Conservation (phyloP, 768 basidiomycete species). For the Gymnopilus junonius region DNA sequence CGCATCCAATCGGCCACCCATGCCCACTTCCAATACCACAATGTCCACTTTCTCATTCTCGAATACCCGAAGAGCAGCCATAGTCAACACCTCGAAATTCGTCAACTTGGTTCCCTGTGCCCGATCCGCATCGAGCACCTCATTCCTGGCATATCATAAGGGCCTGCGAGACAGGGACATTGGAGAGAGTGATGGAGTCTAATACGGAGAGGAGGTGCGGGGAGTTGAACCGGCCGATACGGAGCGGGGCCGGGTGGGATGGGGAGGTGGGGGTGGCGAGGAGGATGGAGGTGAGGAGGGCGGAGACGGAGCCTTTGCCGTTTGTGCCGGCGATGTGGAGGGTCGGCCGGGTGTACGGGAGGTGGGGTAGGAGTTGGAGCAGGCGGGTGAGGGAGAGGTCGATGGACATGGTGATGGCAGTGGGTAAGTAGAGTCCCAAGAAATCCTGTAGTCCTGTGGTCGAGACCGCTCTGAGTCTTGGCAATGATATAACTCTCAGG, state of each 20-base stretch:
- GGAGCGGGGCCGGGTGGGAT: constrained; percentile 35
- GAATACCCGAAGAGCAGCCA: constrained; percentile 80
- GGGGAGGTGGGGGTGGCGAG: constrained; percentile 53
- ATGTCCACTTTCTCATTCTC: constrained; percentile 68
- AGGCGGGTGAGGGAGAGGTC: constrained; percentile 71
- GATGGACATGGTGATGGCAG: constrained; percentile 53
- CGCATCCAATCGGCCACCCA: constrained; percentile 93
- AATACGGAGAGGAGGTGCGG: constrained; percentile 83
- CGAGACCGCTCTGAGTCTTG: too few species aligned
- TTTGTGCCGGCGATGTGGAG: constrained; percentile 95
- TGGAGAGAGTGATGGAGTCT: constrained; percentile 79
- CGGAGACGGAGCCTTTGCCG: constrained; percentile 94
- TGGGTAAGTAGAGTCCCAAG: neutral
- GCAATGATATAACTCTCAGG: neutral
- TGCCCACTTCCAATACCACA: constrained; percentile 89
- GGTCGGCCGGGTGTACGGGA: constrained; percentile 78
- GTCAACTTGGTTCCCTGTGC: constrained; percentile 53
- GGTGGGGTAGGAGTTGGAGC: constrained; percentile 47
- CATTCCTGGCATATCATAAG: constrained; percentile 52
- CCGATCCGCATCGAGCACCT: constrained; percentile 54
- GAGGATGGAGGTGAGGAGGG: constrained; percentile 80
- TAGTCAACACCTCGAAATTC: constrained; percentile 85
- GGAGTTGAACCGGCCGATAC: constrained; percentile 86
- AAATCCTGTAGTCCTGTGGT: too few species aligned
- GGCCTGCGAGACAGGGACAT: constrained; percentile 48